Conservation (phyloP, 1,284 basidiomycete genomes). For the Rhodofomes roseus region DNA sequence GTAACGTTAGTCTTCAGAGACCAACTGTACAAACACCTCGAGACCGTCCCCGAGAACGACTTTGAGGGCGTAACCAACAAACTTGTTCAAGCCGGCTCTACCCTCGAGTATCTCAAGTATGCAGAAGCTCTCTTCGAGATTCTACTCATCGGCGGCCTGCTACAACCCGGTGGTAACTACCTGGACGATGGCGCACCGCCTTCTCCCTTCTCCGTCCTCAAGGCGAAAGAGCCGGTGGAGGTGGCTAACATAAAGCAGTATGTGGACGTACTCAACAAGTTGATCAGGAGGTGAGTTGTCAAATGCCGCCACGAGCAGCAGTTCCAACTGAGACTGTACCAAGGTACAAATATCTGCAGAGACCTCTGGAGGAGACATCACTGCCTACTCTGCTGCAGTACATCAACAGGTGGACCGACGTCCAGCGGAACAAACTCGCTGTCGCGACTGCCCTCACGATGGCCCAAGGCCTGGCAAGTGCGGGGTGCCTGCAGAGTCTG, state of each 20-base stretch:
- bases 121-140: constrained; percentile 94
- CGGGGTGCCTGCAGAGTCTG: constrained; percentile 76
- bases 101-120: constrained; percentile 94
- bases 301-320: not conserved
- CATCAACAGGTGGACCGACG: constrained; percentile 76
- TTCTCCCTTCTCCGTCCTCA: constrained; percentile 83
- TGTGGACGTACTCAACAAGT: constrained; percentile 90
- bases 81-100: constrained; percentile 86
- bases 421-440: constrained; percentile 80
- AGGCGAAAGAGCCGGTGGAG: constrained; percentile 73
- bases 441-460: constrained; percentile 80
- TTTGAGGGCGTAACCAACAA: constrained; percentile 84
- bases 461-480: constrained; percentile 75
- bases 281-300: constrained; percentile 77
- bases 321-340: constrained; percentile 2
- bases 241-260: constrained; percentile 88
- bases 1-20: constrained; percentile 81
- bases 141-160: constrained; percentile 88
- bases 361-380: constrained; percentile 85
- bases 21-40: constrained; percentile 90
- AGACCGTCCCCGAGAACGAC: constrained; percentile 78
- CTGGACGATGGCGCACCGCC: constrained; percentile 82
- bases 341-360: constrained; percentile 98
- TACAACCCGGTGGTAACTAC: constrained; percentile 93
- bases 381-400: constrained; percentile 88